A percentile compares a stretch with the other conserved stretches of the same genome.
These are phyloP conservation scores for Yarrowia sp. DNA, from an alignment of 805 yeast species.

Conservation along the genomic window DNA sequence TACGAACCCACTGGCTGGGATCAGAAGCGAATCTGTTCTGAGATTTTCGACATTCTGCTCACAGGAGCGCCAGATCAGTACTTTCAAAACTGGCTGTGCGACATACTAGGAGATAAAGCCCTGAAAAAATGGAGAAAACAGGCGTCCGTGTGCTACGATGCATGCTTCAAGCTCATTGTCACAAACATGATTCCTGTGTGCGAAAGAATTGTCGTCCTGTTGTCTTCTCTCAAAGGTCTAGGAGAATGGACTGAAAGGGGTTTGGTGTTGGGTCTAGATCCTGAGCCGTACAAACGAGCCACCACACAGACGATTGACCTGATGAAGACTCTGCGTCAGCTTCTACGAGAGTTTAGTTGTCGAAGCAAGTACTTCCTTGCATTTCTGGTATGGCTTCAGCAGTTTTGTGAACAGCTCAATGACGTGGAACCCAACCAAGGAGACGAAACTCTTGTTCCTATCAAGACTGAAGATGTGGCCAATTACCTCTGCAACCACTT, in stretches of 20 bases:
- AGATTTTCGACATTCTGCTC: constrained; percentile 55
- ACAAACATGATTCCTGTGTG: constrained; percentile 56
- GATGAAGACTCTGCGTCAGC: constrained; percentile 18
- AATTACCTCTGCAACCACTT: constrained; percentile 29
- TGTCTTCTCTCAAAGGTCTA: constrained; percentile 55
- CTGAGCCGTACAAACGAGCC: constrained; percentile 27
- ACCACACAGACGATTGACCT: constrained; percentile 17
- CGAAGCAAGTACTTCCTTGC: constrained; percentile 25
- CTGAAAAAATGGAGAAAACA: constrained; percentile 56
- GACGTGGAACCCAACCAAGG: constrained; percentile 37
- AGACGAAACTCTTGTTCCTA: constrained; percentile 25
- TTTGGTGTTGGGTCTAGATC: constrained; percentile 41
- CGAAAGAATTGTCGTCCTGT: constrained; percentile 57
- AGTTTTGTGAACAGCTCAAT: constrained; percentile 24
- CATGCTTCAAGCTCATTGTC: constrained; percentile 53
- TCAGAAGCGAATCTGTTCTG: constrained; percentile 44
- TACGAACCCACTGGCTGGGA: constrained; percentile 8
- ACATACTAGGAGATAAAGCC: constrained; percentile 64
- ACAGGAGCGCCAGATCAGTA: constrained; percentile 58
- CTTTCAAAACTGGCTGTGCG: constrained; percentile 59
- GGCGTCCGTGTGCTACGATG: constrained; percentile 57
- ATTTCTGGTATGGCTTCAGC: constrained; percentile 32
- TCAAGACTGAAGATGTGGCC: constrained; percentile 35
- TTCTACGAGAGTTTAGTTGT: constrained; percentile 20
- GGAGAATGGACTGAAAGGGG: constrained; percentile 53